Conservation (phyloP, 1,284 basidiomycete genomes). For the Mrakiaceae sp. region DNA sequence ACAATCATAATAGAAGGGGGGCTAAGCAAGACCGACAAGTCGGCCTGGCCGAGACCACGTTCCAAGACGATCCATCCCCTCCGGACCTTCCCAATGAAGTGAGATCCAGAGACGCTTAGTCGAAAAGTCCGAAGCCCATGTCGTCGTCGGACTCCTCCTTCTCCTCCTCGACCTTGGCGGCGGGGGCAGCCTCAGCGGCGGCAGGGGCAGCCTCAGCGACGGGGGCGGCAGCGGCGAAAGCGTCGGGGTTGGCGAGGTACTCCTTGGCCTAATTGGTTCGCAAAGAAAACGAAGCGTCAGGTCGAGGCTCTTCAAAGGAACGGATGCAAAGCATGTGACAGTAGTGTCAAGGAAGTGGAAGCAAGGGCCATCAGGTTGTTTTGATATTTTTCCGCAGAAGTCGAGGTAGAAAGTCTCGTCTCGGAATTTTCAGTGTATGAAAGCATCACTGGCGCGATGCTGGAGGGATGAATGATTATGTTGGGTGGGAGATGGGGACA, state of each 20-base stretch:
- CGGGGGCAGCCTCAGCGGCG: constrained; percentile 39
- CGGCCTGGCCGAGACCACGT: background rate
- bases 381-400: background rate
- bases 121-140: constrained; percentile 66
- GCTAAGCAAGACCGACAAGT: background rate
- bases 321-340: background rate
- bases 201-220: constrained; percentile 44
- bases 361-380: constrained; percentile 19
- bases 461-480: constrained; percentile 3
- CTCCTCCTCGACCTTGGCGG: constrained; percentile 59
- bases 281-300: constrained; percentile 5
- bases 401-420: constrained; percentile 17
- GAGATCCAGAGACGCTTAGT: constrained; percentile 41
- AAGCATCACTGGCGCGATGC: constrained; percentile 23
- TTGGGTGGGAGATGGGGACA: constrained; percentile 17
- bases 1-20: background rate
- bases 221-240: constrained; percentile 59
- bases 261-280: constrained; percentile 68
- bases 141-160: constrained; percentile 41
- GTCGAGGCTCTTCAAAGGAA: background rate
- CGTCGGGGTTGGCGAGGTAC: constrained; percentile 92
- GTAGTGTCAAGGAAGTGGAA: background rate
- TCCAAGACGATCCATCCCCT: background rate
- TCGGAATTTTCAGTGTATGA: constrained; percentile 76
- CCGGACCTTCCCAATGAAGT: background rate